Conservation (phyloP, 495 filamentous ascomycete genomes). For the Acidiella bohemica region DNA sequence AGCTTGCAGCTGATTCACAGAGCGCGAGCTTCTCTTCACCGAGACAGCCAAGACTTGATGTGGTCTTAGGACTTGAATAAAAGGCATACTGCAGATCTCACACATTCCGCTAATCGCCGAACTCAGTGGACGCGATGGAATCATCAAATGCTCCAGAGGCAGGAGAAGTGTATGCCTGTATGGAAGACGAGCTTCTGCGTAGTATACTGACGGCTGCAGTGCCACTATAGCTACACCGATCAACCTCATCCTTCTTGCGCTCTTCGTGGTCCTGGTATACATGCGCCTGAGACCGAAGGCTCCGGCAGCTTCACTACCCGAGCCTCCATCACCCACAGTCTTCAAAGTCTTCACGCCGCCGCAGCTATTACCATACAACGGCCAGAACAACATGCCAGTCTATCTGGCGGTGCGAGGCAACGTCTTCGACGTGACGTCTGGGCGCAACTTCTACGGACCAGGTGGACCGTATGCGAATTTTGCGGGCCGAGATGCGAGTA, state of each 20-base stretch:
- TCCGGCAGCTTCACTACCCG: conserved; percentile 44
- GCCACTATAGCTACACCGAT: conserved; percentile 23
- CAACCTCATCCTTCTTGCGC: conserved; percentile 27
- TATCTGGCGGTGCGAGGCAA: conserved; percentile 73
- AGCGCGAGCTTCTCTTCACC: too few species aligned
- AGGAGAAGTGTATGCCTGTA: conserved; percentile 11
- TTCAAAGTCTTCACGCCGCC: conserved; percentile 86
- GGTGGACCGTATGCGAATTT: conserved; percentile 91
- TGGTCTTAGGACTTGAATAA: too few species aligned
- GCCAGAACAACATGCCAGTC: conserved; percentile 56
- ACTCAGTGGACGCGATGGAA: conserved; percentile 5
- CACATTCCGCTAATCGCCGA: too few species aligned
- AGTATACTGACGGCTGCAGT: conserved; percentile 6
- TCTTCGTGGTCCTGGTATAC: conserved; percentile 38
- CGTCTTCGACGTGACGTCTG: conserved; percentile 76
- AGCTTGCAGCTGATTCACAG: too few species aligned
- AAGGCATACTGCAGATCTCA: too few species aligned
- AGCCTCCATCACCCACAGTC: conserved; percentile 58
- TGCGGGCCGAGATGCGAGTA: conserved; percentile 82
- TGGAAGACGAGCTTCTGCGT: too few species aligned
- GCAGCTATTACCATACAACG: conserved; percentile 79
- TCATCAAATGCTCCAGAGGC: conserved; percentile 2
- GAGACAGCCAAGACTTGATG: too few species aligned
- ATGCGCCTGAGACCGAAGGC: conserved; percentile 35
- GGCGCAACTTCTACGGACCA: conserved; percentile 85